Base-by-base conservation (phyloP, 345 rosid species). In the Eucalyptus sp. region DNA sequence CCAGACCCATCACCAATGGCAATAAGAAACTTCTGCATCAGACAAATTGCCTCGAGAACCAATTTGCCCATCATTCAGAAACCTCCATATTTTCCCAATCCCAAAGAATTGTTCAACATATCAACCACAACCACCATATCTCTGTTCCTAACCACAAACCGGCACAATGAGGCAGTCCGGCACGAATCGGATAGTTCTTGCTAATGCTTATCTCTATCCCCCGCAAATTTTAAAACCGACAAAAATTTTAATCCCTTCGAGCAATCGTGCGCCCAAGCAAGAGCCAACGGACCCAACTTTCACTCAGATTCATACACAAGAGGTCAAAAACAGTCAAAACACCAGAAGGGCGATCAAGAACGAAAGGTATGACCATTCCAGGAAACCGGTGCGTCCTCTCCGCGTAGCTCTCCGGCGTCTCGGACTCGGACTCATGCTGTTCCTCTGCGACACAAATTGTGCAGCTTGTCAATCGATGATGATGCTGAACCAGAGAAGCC, bases 341-440 rank as follows among this genome's bases (percentile, higher is more conserved):
- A 10, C 48, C 83, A 20, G 83, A 76, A 76, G 22, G 83, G 27
- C 48, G 43, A 86, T 5, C 7, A 11, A 54, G 11, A 13, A 71
- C 52, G 10, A 79, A 87, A 3, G 10, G 48, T 14, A 54, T 25
- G 89, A 97, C 99, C 94, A 94, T 94, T 93, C 94, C 98, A 46
- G 97, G 97, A 92, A 98, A 98, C 87, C 89, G 94, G 92, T 98
- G 99, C 87, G 43, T 94, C 91, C 99, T 94, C 95, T 98, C 98
- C 80, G 92, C 96, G 91, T 91, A 96, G 93, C 89, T 95, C 91
- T 95, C 92, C 54, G 90, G 88, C 80, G 92, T 66, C 86, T 93
- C 94, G 86, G 92, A 76, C 86, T 93, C 94, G 86, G 92, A 76
- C 83, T 76, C 83, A 41, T 76, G 83, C 43, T 76, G 83, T 89